Base-by-base conservation (phyloP, 345 rosid species). In the Alliaria petiolata region DNA sequence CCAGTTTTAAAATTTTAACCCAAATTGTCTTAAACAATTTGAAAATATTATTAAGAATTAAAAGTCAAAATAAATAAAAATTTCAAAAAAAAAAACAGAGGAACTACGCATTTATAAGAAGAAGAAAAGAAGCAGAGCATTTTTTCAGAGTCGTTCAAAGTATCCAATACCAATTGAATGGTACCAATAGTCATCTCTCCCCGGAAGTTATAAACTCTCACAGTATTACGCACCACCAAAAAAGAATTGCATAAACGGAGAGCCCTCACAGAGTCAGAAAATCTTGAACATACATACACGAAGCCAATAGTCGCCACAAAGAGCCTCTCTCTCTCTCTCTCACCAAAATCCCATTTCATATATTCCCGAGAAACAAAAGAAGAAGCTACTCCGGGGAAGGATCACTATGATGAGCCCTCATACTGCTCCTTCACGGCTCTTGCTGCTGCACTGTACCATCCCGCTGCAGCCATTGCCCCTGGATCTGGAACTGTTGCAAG, bases 371-470 rank as follows among this genome's bases (percentile, higher is more conserved):
- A 35, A 35, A 7, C 8, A 45, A 62, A 42, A 33, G n/a, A 62
- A 33, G 69, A 40, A 16, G 45, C 9, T 35, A 30, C 54, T 46
- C 9, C 10, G 25, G 47, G 69, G 30, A 0, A 3, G 30, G 31
- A 28, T 22, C 25, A n/a, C n/a, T n/a, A n/a, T 63, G 69, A 62
- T 17, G 71, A 69, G 42, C 80, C 52, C 46, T 62, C 42, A 60
- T 16, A 67, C 61, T 72, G 81, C 42, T 82, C 84, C 77, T 81
- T 82, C 49, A 93, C 83, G 25, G 96, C 98, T 69, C 92, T 70
- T 60, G 96, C 97, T 42, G 95, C 97, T 0, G 98, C 98, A 70
- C 86, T 81, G 77, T 86, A 93, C 98, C 98, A 93, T 22, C 86
- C 69, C 43, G 98, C 95, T 62, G 84, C 92, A 4, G 91, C 96